A percentile compares a stretch with the other conserved stretches of the same genome.
Conservation (phyloP, 345 rosid genomes). For the Rhodamnia argentea region DNA sequence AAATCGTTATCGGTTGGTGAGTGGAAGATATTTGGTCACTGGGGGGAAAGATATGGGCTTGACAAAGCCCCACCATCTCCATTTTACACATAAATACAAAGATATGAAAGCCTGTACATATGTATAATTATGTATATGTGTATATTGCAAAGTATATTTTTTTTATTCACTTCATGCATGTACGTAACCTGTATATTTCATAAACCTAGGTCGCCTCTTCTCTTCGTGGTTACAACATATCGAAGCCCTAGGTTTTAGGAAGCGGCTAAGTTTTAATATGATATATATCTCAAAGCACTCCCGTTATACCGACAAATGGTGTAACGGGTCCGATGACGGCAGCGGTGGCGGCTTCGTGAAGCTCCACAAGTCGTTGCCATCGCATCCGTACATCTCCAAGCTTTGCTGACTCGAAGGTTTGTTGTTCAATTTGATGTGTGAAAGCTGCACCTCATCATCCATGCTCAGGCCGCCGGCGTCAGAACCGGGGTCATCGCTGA, state of each 20-base stretch:
- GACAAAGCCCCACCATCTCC: not conserved
- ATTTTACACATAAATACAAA: not conserved
- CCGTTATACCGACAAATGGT: conserved; percentile 63
- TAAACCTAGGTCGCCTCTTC: not conserved
- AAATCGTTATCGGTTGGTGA: not conserved
- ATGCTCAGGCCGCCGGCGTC: conserved; percentile 20
- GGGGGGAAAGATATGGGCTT: not conserved
- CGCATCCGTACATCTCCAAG: conserved; percentile 9
- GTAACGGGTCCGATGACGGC: conserved; percentile 52
- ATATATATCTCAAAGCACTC: not conserved
- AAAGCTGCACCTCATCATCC: conserved; percentile 25
- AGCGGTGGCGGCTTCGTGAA: conserved; percentile 47
- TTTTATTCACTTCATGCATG: not conserved
- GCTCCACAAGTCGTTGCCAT: conserved; percentile 53
- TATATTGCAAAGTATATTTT: not conserved
- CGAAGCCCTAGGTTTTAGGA: not conserved
- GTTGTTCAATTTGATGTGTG: conserved; percentile 19
- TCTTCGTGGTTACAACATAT: not conserved
- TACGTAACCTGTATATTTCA: not conserved
- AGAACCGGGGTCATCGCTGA: conserved; percentile 20
- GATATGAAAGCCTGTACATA: not conserved
- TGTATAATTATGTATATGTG: not conserved
- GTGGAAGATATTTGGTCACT: not conserved
- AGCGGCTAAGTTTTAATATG: not conserved
- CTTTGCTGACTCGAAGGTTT: conserved; percentile 2